Evolutionary conservation across 495 filamentous ascomycete genomes (phyloP), one percentile per base, ranked within the genome.

Genomic region (Lasiosphaeris hirsuta): DNA sequence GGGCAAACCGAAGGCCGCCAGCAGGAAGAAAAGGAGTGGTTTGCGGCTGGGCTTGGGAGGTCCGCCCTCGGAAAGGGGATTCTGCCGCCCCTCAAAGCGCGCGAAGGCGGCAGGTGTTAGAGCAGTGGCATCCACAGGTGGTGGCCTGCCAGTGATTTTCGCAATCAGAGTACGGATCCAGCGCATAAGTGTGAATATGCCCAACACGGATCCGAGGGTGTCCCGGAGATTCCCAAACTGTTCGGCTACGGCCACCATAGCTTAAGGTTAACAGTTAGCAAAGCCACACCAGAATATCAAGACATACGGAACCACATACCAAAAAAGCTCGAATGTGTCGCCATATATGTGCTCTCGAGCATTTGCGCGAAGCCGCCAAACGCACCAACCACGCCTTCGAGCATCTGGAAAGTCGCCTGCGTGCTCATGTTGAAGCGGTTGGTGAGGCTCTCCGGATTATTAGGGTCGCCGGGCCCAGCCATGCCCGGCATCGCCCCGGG

Each of bases 281-380:
- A 8, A 13, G 17, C 10, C 9, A 14, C 41, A 40, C 38, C 33
- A 33, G n/a, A 54, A 51, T 30, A 39, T 15, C 18, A 53, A 18
- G 35, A 35, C 42, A 14, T 3, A 13, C 10, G 39, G 18, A 30
- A 17, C 35, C 30, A 79, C 88, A 69, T 84, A 97, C 93, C 94
- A 69, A 97, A 97, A 75, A 99, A 99, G 49, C 88, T 93, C 48
- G 90, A 95, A 76, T 97, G 95, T 3, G 95, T 99, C n/a, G 95
- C 94, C 95, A 99, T 97, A 65, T 96, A 99, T 10, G 95, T 97
- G 72, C 93, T 97, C 75, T 99, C 94, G 10, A 99, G 81, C 95
- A 99, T 97, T 79, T 99, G 95, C 14, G 95, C 92, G 68, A 99
- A 96, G 2, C 95, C 95, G 33, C 93, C 90, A 73, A 94, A 97